Evolutionary conservation across 192 early-diverging fungal species (phyloP), one percentile per base, ranked within the genome.

Genomic region (Gaertneriomyces sp.): DNA sequence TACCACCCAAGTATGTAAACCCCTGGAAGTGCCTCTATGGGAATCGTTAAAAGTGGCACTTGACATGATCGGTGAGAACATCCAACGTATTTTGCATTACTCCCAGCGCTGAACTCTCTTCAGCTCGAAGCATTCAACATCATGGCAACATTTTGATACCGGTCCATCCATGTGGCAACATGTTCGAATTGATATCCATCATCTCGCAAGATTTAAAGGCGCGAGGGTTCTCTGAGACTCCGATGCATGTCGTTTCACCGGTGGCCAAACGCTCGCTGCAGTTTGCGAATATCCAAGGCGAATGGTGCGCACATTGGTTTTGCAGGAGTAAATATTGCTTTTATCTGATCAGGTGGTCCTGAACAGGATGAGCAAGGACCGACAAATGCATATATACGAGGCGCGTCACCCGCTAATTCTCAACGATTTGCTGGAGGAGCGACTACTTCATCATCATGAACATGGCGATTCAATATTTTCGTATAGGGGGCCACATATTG

Each of bases 261-360:
- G 79, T 92, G 7, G 91, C 90, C 3, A 83, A 92, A 51, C 83
- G 80, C 41, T 85, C 89, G 1, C 72, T 94, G 8, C 84, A 91
- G 65, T 87, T 89, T 72, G 88, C 90, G 17, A 91, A 88, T 69
- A 92, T 94, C 59, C 80, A 85, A 69, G 89, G 89, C 16, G 90
- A 94, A 85, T 94, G 92, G 91, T 88, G 78, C 42, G 57, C 45
- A 16, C 20, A 1, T 54, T 7, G 40, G 40, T 58, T 12, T 68
- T 14, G 49, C 49, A 51, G 25, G 25, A 51, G n/a, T 20, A 51
- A 51, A 20, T 56, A 14, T 12, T 39, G 33, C 3, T 56, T 16
- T 39, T 14, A 3, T 33, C 39, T 56, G 4, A 56, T 60, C 20
- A 44, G 7, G 10, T 49, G 1, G 16, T 33, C 1, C 10, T 68